Conservation (phyloP, 495 filamentous ascomycete genomes). For the Pyrenula aspistea region DNA sequence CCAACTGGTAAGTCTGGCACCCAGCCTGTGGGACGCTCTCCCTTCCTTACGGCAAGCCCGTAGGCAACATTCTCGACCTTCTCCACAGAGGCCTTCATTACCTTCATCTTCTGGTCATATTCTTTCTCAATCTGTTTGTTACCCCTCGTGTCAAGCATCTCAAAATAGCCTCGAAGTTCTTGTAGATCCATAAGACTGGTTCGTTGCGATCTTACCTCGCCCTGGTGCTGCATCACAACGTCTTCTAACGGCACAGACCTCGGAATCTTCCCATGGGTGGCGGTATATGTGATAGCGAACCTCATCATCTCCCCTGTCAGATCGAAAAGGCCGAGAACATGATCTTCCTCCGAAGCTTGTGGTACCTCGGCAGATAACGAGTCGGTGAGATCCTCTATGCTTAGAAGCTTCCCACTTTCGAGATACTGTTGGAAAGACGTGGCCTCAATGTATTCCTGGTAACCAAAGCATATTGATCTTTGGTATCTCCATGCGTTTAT, state of each 20-base stretch:
- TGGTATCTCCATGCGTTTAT: constrained; percentile 78
- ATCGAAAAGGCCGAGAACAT: constrained; percentile 85
- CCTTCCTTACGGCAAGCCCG: constrained; percentile 72
- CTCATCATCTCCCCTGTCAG: constrained; percentile 91
- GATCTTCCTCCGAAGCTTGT: constrained; percentile 67
- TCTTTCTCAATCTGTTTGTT: constrained; percentile 39
- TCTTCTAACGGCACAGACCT: constrained; percentile 6
- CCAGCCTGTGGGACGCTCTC: constrained; percentile 86
- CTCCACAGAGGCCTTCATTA: constrained; percentile 78
- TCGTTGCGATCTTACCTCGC: not conserved
- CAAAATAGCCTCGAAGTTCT: constrained; percentile 57
- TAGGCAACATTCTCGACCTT: constrained; percentile 91
- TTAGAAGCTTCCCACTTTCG: constrained; percentile 58
- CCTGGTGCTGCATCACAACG: not conserved
- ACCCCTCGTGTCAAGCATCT: constrained; percentile 46
- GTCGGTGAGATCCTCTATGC: constrained; percentile 40
- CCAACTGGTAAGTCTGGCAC: constrained; percentile 52
- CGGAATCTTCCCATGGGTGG: constrained; percentile 46
- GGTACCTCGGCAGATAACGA: constrained; percentile 40
- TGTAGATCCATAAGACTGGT: constrained; percentile 48
- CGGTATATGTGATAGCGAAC: constrained; percentile 75
- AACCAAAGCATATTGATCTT: constrained; percentile 58
- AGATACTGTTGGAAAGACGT: constrained; percentile 82
- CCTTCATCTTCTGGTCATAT: constrained; percentile 66
- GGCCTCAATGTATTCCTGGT: constrained; percentile 90